These are phyloP conservation scores for Elongisporangium senticosum DNA, from an alignment of 352 stramenopile species.

Conservation along the genomic window DNA sequence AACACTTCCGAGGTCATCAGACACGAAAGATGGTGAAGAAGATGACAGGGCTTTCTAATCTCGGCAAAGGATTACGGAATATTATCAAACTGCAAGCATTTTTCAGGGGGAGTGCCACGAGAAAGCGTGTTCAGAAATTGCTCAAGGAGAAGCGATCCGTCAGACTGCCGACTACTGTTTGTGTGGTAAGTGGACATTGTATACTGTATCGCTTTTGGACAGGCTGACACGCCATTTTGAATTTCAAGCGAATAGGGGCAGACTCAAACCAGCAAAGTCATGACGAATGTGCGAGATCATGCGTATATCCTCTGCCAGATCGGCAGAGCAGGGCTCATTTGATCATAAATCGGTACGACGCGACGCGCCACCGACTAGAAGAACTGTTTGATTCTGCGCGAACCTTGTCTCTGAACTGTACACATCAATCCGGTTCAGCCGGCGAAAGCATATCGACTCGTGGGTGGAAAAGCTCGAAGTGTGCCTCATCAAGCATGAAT, in stretches of 20 bases:
- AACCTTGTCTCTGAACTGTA: too few species aligned
- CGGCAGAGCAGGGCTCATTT: constrained; percentile 10
- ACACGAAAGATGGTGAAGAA: constrained; percentile 15
- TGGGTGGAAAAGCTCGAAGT: too few species aligned
- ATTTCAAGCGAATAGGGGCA: too few species aligned
- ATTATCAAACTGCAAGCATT: constrained; percentile 50
- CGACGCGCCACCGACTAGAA: constrained; percentile 7
- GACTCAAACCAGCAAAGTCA: background rate
- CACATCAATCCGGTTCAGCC: too few species aligned
- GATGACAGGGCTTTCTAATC: constrained; percentile 9
- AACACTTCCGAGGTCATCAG: constrained; percentile 28
- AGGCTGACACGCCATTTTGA: too few species aligned
- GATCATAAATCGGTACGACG: constrained; percentile 3
- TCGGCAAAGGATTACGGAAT: constrained; percentile 21
- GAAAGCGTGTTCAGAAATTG: constrained; percentile 24
- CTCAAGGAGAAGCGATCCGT: constrained; percentile 8
- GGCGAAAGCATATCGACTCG: too few species aligned
- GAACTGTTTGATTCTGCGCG: constrained; percentile 3
- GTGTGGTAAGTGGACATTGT: constrained; percentile 13
- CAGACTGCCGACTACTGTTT: constrained; percentile 16
- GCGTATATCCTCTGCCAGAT: constrained; percentile 22
- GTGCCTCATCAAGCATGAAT: too few species aligned
- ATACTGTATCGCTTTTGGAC: too few species aligned
- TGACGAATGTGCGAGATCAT: constrained; percentile 3
- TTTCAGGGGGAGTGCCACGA: constrained; percentile 29